These are phyloP conservation scores for Gastrolobium villosum DNA, from an alignment of 306 rosid species.

Conservation along the genomic window DNA sequence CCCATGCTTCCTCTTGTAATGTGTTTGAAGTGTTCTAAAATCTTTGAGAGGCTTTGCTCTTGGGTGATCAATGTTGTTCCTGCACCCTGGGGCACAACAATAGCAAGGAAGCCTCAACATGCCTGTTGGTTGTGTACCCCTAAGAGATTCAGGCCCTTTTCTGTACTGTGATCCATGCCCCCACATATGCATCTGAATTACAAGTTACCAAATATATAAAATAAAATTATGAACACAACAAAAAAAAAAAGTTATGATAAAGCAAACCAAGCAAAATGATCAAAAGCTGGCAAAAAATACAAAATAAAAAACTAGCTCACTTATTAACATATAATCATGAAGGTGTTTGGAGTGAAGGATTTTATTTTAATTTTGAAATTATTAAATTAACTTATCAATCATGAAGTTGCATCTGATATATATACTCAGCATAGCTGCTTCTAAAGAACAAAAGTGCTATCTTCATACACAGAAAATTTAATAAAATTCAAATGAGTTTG, in stretches of 20 bases:
- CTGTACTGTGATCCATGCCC: conserved; percentile 99
- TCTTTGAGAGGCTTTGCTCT: conserved; percentile 91
- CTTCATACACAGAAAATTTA: conserved; percentile 24
- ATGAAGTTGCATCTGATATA: neutral
- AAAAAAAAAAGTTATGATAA: neutral
- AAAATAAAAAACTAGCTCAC: conserved; percentile 16
- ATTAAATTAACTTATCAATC: neutral
- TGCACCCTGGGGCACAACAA: conserved; percentile 94
- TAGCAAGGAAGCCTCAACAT: conserved; percentile 97
- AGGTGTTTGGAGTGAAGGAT: conserved; percentile 14
- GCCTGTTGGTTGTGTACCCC: conserved; percentile 97
- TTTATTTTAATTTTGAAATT: neutral
- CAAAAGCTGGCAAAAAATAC: neutral
- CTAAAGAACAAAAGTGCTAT: neutral
- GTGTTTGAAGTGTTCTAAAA: conserved; percentile 96
- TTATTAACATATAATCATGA: neutral
- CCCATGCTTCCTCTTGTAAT: conserved; percentile 97
- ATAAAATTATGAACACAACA: neutral
- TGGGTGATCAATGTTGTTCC: conserved; percentile 96
- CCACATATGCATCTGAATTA: conserved; percentile 99
- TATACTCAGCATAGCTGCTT: neutral
- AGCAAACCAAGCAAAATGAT: conserved; percentile 9
- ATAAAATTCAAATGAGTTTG: conserved; percentile 29
- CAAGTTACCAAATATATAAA: neutral
- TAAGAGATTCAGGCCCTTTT: conserved; percentile 96